These are phyloP conservation scores for Euphorbia corollata DNA, from an alignment of 441 rosid genomes.

Conservation along the genomic window DNA sequence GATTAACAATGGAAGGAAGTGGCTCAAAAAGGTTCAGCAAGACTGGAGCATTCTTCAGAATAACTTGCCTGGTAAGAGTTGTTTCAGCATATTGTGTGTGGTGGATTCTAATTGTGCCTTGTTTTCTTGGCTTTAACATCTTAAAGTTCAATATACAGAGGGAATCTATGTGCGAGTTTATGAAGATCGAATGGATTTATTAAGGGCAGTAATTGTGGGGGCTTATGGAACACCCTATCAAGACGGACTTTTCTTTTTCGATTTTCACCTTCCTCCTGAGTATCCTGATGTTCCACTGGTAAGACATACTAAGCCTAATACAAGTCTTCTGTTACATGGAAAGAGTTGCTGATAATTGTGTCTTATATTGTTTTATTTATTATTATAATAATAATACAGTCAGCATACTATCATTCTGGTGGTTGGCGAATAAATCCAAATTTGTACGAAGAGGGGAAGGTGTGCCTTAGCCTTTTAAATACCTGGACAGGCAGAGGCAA, in stretches of 20 bases:
- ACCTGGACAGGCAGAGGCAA: constrained; percentile 97
- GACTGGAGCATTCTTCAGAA: constrained; percentile 97
- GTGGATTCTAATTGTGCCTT: constrained; percentile 5
- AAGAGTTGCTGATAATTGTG: constrained; percentile 1
- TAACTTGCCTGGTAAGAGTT: constrained; percentile 81
- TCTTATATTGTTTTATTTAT: constrained; percentile 20
- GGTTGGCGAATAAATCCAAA: constrained; percentile 98
- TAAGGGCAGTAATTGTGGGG: constrained; percentile 87
- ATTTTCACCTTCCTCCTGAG: constrained; percentile 85
- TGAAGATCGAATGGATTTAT: constrained; percentile 94
- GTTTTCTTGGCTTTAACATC: constrained; percentile 13
- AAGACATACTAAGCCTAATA: constrained; percentile 18
- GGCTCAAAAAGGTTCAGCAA: constrained; percentile 93
- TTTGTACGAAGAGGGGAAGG: constrained; percentile 90
- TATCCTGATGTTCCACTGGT: constrained; percentile 92
- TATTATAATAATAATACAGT: constrained; percentile 55
- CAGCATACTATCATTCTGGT: constrained; percentile 90
- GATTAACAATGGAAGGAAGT: constrained; percentile 69
- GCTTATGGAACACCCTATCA: constrained; percentile 98
- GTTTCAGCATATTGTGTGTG: not conserved
- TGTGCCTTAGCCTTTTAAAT: constrained; percentile 94
- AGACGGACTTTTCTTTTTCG: constrained; percentile 96
- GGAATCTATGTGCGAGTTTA: constrained; percentile 84
- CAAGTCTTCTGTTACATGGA: constrained; percentile 3
- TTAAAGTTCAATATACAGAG: constrained; percentile 37